Percentiles rank a stretch among this genome's conserved stretches.
Evolutionary conservation across 2,329 filamentous ascomycete genomes (phyloP).

Genomic region (Microdochium bolleyi): DNA sequence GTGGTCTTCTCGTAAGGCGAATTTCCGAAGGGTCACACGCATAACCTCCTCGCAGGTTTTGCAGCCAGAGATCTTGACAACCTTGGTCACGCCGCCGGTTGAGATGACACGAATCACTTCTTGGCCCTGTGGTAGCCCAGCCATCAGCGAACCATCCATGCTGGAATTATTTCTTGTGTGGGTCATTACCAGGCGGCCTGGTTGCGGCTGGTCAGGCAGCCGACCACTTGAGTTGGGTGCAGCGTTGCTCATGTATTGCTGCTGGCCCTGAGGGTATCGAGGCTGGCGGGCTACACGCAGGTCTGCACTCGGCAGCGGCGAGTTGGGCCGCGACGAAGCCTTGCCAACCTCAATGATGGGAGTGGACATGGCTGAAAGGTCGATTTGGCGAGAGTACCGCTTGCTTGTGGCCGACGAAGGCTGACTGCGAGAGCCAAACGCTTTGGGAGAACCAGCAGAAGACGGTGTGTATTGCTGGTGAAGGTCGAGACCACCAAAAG

Average conservation of each 20-base stretch:
- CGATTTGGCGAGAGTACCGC: constrained; percentile 57
- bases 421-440: constrained; percentile 39
- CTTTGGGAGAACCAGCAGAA: constrained; percentile 52
- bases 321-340: constrained; percentile 59
- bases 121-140: constrained; percentile 75
- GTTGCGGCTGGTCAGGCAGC: constrained; percentile 54
- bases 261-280: constrained; percentile 48
- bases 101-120: constrained; percentile 91
- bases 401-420: constrained; percentile 43
- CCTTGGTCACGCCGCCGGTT: constrained; percentile 83
- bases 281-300: constrained; percentile 40
- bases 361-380: constrained; percentile 29
- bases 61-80: constrained; percentile 88
- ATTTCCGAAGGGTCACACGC: constrained; percentile 79
- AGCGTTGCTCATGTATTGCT: constrained; percentile 35
- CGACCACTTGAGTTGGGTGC: constrained; percentile 48
- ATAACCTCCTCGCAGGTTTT: constrained; percentile 90
- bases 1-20: constrained; percentile 80
- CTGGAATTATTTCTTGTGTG: constrained; percentile 78
- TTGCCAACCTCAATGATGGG: constrained; percentile 39
- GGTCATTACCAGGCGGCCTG: constrained; percentile 52
- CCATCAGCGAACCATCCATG: constrained; percentile 79
- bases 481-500: constrained; percentile 71
- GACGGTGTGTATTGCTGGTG: constrained; percentile 44
- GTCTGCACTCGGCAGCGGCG: constrained; percentile 55